Base-by-base conservation (phyloP, 1,139 yeast species). In the Arxiozyma heterogenica region DNA sequence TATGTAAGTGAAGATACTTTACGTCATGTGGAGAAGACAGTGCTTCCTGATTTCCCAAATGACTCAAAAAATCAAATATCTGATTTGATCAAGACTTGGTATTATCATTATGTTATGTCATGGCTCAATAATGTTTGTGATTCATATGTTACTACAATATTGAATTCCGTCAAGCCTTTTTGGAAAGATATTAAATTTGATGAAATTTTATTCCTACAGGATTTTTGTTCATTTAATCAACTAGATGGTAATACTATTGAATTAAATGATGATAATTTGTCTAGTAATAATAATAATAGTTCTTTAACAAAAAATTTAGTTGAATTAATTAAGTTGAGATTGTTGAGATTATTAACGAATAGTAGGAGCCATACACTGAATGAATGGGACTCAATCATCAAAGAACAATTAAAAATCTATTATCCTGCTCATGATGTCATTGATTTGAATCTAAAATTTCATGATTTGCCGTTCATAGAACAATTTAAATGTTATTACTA, bases 321-420 rank as follows among this genome's bases (percentile, higher is more conserved):
- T 46, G 59, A 58, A 25, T 52, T 62, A 47, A 61, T 70, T 23
- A 65, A 67, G 55, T 59, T 66, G 54, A 66, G 74, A 12, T 64
- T 81, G 53, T 68, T 80, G 46, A 68, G 74, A 50, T 67, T 70
- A 23, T 53, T 70, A 17, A 59, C 71, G 7, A 67, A 72, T 34
- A 64, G 61, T 53, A 64, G 67, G 49, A 61, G 64, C 30, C 64
- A 64, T 7, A 57, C 58, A 15, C 57, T 67, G 50, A 64, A 60
- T 7, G 71, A 76, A 58, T 80, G 81, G 69, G 81, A 80, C 59
- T 70, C 69, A 51, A 69, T 74, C n/a, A 73, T 78, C 50, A 70
- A 79, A 54, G 70, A 73, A 52, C 70, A 74, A 70, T 1, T 65
- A 20, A 41, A 20, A 18, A 34, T 27, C 3, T 39, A 41, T 25